A percentile compares a stretch with the other conserved stretches of the same genome.
Conservation (phyloP, 202 grass and related monocot species). For the Zoysia matrella region DNA sequence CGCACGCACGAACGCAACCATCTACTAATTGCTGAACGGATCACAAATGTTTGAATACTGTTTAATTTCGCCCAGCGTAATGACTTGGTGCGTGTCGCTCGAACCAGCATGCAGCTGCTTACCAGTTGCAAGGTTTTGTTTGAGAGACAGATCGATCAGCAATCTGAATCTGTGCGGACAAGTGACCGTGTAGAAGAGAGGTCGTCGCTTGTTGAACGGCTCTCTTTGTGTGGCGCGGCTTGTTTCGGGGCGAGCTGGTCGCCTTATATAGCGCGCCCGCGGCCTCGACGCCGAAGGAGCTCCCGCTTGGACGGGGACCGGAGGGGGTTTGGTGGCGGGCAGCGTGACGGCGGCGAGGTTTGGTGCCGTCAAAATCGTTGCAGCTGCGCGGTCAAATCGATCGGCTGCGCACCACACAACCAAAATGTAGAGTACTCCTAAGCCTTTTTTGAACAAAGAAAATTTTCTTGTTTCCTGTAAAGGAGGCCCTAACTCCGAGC, state of each 20-base stretch:
- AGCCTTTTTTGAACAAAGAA: too few relatives aligned
- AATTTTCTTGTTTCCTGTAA: too few relatives aligned
- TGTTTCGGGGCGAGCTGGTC: background rate
- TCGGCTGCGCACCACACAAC: background rate
- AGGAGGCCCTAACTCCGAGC: too few relatives aligned
- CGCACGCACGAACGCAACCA: background rate
- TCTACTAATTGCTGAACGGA: background rate
- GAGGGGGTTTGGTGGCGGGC: background rate
- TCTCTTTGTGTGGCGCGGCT: background rate
- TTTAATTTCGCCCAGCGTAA: background rate
- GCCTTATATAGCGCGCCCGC: background rate
- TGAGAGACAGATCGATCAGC: background rate
- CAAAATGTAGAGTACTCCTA: too few relatives aligned
- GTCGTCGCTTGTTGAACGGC: background rate
- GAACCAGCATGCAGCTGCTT: background rate
- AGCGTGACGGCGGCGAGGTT: background rate
- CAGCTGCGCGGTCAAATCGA: constrained; percentile 12
- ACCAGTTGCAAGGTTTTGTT: background rate
- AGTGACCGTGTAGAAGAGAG: background rate
- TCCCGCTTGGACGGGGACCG: background rate
- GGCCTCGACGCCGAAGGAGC: background rate
- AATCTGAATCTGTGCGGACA: background rate
- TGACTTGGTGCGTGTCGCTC: background rate
- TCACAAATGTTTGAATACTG: background rate
- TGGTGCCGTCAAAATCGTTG: background rate